Percentiles rank a stretch among this genome's conserved stretches.
phyloP scores from a whole-genome alignment of 768 basidiomycete species.

The Trametes gibbosa region DNA sequence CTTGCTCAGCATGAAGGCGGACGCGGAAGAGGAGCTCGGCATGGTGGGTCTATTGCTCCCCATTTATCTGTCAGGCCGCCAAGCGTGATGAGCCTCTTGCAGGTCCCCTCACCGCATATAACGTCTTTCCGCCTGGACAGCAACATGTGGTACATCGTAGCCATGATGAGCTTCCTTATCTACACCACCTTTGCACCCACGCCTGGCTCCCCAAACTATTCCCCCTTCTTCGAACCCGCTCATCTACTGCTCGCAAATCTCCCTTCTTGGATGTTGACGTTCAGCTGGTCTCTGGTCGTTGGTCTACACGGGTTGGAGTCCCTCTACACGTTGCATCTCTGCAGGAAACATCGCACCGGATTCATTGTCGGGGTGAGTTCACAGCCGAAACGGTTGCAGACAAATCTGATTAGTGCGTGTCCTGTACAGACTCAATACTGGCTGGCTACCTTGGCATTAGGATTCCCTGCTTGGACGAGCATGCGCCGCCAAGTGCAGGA shows the following conservation, averaged over 20 bases:
- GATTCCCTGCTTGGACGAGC: constrained; percentile 53
- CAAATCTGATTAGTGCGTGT: background rate
- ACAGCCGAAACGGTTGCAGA: background rate
- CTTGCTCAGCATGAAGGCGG: constrained; percentile 73
- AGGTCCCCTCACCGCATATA: constrained; percentile 67
- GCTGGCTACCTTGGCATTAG: constrained; percentile 47
- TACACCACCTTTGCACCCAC: constrained; percentile 33
- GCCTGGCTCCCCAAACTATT: constrained; percentile 17
- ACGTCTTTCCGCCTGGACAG: constrained; percentile 50
- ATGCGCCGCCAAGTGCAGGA: constrained; percentile 59
- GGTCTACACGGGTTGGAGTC: constrained; percentile 45
- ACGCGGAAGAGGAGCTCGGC: constrained; percentile 76
- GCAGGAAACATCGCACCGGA: constrained; percentile 50
- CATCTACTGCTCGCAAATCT: constrained; percentile 13
- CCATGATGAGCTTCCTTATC: constrained; percentile 32
- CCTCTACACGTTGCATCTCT: constrained; percentile 46
- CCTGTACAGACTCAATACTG: constrained; percentile 50
- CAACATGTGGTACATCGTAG: constrained; percentile 24
- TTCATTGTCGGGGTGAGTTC: constrained; percentile 37
- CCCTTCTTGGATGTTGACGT: constrained; percentile 26
- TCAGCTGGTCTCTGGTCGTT: constrained; percentile 33
- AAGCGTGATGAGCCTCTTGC: background rate
- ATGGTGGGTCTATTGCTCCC: constrained; percentile 50
- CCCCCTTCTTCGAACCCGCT: constrained; percentile 24
- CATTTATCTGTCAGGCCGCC: background rate